These are phyloP conservation scores for Schizochytrium sp. DNA, from an alignment of 108 stramenopile species.

Conservation along the genomic window DNA sequence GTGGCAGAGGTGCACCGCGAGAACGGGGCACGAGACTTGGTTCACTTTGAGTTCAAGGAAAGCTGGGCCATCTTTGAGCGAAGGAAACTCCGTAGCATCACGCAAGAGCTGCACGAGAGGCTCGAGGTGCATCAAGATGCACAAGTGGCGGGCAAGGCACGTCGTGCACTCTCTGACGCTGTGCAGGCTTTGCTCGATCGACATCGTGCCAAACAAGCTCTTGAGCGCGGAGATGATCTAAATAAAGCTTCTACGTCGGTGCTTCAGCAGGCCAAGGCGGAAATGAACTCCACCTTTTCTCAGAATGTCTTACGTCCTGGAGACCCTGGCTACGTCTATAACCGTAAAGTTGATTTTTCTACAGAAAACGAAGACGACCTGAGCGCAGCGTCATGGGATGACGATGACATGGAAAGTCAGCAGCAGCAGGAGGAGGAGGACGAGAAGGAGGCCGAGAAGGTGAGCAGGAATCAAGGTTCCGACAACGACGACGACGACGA, in stretches of 20 bases:
- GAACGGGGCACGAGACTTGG: not conserved
- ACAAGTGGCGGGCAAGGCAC: not conserved
- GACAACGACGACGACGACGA: too few species aligned
- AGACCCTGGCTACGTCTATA: not conserved
- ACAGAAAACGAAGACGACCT: not conserved
- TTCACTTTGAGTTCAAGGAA: not conserved
- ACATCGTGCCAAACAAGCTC: not conserved
- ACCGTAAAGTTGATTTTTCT: not conserved
- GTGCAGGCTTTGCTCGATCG: not conserved
- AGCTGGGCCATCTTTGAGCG: not conserved
- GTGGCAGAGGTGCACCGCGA: not conserved
- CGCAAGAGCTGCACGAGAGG: not conserved
- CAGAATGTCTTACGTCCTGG: not conserved
- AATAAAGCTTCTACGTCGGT: not conserved
- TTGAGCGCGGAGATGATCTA: not conserved
- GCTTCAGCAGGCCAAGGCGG: not conserved
- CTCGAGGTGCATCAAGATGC: not conserved
- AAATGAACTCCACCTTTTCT: not conserved
- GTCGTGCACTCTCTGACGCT: not conserved
- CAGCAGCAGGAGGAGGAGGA: too few species aligned
- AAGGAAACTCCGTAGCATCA: not conserved
- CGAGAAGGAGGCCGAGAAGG: too few species aligned
- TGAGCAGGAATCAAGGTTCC: too few species aligned
- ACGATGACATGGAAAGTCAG: not conserved
- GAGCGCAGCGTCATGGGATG: not conserved